Base-by-base conservation (phyloP, 2,329 filamentous ascomycete species). In the Cercospora beticola region DNA sequence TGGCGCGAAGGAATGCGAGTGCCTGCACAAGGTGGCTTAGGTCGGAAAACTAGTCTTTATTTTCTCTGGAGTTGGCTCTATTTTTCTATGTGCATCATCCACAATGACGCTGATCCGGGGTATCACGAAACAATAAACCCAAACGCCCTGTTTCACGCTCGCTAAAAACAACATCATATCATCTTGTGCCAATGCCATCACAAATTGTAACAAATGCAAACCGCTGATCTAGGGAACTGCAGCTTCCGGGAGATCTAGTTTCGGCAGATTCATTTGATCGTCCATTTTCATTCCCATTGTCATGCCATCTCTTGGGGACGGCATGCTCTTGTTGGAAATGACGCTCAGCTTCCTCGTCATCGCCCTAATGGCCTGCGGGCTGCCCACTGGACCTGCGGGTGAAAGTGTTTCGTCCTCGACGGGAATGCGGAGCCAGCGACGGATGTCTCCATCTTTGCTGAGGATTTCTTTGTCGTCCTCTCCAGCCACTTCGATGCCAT, bases 401-500 rank as follows among this genome's bases (percentile, higher is more conserved):
- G 62, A 65, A 21, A 65, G 26, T 28, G 69, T 66, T 8, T 73
- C 70, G 18, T 75, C 73, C 21, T 73, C 70, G 14, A 75, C 52
- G 8, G 74, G 66, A 8, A 77, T 72, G 21, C 68, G 52, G 6
- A 75, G 70, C 77, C 76, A 77, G 28, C 71, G 66, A 57, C 73
- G 67, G 7, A 76, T 70, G 10, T 70, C 71, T 21, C 59, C 66
- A 0, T 73, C 68, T 43, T 71, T 71, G 36, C 74, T 70, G 18
- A 79, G 76, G 4, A 82, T 74, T 61, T 84, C 82, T 40, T 77
- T 62, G 67, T 84, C 82, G 18, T 74, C 67, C 4, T 74, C 74
- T 40, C 79, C 81, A 3, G 81, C 81, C 3, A 85, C 79, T 68
- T 83, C 78, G 1, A 80, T 73, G 0, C 80, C 79, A 12, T 73